Base-by-base conservation (phyloP, 2,329 filamentous ascomycete species). In the Karstenula rhodostoma region DNA sequence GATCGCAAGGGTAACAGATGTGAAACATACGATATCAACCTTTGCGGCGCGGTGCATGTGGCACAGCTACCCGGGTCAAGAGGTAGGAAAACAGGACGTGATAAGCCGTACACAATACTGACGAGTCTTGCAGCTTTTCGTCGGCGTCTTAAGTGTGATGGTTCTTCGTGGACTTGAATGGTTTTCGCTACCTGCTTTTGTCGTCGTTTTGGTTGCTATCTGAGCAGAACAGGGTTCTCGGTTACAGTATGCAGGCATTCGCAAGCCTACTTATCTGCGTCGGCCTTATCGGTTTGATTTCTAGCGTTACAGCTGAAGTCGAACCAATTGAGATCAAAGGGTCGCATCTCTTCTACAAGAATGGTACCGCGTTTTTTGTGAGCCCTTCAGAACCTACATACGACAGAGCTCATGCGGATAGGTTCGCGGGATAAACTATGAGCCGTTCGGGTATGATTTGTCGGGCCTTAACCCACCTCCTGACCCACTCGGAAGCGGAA, bases 291-390 rank as follows among this genome's bases (percentile, higher is more conserved):
- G 29, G 2, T 13, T 13, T 43, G 4, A 17, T 32, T 4, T 32
- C 15, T 5, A 29, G 10, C 35, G 25, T 25, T 5, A 29, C 23
- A 17, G 47, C 58, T 17, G 46, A 60, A 44, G n/a, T 60, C 37
- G 52, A 60, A 40, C 46, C 58, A 4, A 52, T 60, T 32, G 19
- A 56, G 10, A 32, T 52, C 10, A 56, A 56, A 25, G 58, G 56
- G 8, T 37, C 35, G 2, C 49, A 58, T 48, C 48, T 58, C 22
- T 54, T 58, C 32, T 53, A 25, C 49, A 58, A 49, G 49, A 42
- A 32, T 42, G 40, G 56, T 15, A 44, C 27, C 8, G 49, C 56
- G 1, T 54, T 58, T 35, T 58, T 54, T n/a, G 49, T 48, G 48
- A 37, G 56, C 22, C 8, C 27, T 19, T 19, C n/a, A 12, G 8